Conservation (phyloP, 2,329 filamentous ascomycete genomes). For the Alternaria metachromatica region DNA sequence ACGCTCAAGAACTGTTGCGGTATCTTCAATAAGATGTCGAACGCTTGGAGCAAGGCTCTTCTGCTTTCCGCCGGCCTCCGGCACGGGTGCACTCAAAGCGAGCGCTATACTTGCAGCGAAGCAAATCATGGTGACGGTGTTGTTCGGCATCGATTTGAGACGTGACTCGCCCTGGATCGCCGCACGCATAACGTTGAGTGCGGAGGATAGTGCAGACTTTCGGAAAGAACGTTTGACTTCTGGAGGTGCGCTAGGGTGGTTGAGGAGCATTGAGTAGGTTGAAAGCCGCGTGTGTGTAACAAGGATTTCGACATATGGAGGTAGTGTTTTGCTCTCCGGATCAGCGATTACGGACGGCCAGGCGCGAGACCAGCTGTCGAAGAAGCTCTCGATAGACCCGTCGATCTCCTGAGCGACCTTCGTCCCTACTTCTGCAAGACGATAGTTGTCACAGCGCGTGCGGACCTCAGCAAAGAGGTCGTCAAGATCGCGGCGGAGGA, state of each 20-base stretch:
- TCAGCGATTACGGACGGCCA: conserved; percentile 55
- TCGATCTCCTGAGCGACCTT: conserved; percentile 56
- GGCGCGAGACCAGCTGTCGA: conserved; percentile 68
- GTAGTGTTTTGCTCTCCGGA: conserved; percentile 59
- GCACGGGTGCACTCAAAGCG: conserved; percentile 52
- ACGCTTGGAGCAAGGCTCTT: conserved; percentile 45
- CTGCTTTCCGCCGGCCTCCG: conserved; percentile 24
- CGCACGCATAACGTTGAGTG: conserved; percentile 75
- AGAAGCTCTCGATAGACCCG: conserved; percentile 67
- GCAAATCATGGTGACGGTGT: conserved; percentile 79
- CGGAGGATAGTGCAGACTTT: conserved; percentile 72
- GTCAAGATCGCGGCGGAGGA: conserved; percentile 70
- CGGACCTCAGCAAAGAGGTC: conserved; percentile 65
- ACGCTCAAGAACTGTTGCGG: conserved; percentile 71
- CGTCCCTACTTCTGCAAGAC: conserved; percentile 58
- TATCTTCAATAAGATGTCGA: conserved; percentile 63
- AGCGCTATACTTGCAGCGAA: conserved; percentile 64
- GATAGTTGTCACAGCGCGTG: conserved; percentile 65
- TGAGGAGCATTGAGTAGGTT: conserved; percentile 77
- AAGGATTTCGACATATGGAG: conserved; percentile 77
- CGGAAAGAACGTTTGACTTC: conserved; percentile 77
- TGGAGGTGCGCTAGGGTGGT: conserved; percentile 72
- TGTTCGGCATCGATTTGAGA: conserved; percentile 78
- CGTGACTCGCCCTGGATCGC: conserved; percentile 74
- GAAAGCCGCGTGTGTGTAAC: conserved; percentile 74